Evolutionary conservation across 148 eudicot genomes (phyloP).

Genomic region (Fagopyrum homotropicum): DNA sequence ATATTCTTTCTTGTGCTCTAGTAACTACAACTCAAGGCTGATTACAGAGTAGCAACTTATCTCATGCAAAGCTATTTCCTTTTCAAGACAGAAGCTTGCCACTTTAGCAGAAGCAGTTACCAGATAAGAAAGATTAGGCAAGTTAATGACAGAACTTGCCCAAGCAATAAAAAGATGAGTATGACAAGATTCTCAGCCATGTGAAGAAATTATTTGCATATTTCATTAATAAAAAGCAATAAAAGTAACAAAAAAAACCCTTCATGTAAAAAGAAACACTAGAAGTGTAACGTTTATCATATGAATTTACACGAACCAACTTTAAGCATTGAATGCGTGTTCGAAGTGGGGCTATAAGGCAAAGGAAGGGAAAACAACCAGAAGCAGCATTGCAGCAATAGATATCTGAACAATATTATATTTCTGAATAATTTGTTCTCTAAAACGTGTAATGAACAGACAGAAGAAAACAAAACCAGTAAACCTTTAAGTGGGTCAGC

Average conservation of each 20-base stretch:
- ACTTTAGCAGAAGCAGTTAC: not conserved
- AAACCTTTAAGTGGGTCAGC: conserved; percentile 30
- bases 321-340: not conserved
- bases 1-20: conserved; percentile 4
- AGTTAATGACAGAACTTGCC: not conserved
- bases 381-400: conserved; percentile 9
- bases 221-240: not conserved
- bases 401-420: not conserved
- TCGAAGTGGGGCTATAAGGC: not conserved
- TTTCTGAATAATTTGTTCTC: conserved; percentile 9
- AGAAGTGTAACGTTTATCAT: not conserved
- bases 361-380: not conserved
- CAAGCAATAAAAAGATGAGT: not conserved
- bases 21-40: not conserved
- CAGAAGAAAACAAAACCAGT: conserved; percentile 12
- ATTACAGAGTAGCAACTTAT: not conserved
- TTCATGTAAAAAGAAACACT: no score
- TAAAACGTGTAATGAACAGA: conserved; percentile 5
- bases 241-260: not conserved
- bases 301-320: not conserved
- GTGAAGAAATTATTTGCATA: not conserved
- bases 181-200: not conserved
- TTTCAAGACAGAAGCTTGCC: not conserved
- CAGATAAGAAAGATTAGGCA: conserved; percentile 1
- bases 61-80: not conserved